These are phyloP conservation scores for Candida pseudofarinosa DNA, from an alignment of 805 yeast species.

Conservation along the genomic window DNA sequence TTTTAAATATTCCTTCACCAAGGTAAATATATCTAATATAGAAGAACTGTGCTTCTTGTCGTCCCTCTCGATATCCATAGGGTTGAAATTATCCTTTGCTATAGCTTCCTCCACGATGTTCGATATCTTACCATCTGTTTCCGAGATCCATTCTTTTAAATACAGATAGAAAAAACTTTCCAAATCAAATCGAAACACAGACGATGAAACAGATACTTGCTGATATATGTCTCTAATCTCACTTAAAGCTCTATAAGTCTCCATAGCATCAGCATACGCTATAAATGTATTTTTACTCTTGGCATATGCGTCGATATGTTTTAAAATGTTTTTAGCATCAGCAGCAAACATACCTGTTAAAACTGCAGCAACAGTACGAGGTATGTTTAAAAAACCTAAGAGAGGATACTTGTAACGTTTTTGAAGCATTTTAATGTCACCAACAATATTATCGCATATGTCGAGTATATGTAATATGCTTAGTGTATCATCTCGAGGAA, in stretches of 20 bases:
- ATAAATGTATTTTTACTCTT: slow-evolving; percentile 28
- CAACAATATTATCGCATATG: slow-evolving; percentile 51
- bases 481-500: slow-evolving; percentile 59
- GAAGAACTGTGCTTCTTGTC: slow-evolving; percentile 52
- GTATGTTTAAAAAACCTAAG: slow-evolving; percentile 53
- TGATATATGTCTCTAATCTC: slow-evolving; percentile 49
- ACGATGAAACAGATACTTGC: slow-evolving; percentile 42
- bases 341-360: slow-evolving; percentile 50
- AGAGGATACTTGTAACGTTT: slow-evolving; percentile 58
- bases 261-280: slow-evolving; percentile 54
- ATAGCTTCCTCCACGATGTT: slow-evolving; percentile 53
- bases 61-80: slow-evolving; percentile 41
- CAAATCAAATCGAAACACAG: slow-evolving; percentile 47
- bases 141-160: slow-evolving; percentile 35
- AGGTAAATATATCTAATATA: slow-evolving; percentile 61
- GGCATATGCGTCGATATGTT: slow-evolving; percentile 44
- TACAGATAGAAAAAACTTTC: slow-evolving; percentile 51
- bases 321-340: slow-evolving; percentile 49
- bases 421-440: slow-evolving; percentile 48
- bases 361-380: slow-evolving; percentile 45
- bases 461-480: slow-evolving; percentile 53
- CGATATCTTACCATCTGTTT: slow-evolving; percentile 44
- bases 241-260: slow-evolving; percentile 48
- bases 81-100: slow-evolving; percentile 53
- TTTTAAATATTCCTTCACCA: slow-evolving; percentile 53